Evolutionary conservation across 2,329 filamentous ascomycete species (phyloP), one percentile per base, ranked within the genome.

Genomic region (Colletotrichum spinosum): DNA sequence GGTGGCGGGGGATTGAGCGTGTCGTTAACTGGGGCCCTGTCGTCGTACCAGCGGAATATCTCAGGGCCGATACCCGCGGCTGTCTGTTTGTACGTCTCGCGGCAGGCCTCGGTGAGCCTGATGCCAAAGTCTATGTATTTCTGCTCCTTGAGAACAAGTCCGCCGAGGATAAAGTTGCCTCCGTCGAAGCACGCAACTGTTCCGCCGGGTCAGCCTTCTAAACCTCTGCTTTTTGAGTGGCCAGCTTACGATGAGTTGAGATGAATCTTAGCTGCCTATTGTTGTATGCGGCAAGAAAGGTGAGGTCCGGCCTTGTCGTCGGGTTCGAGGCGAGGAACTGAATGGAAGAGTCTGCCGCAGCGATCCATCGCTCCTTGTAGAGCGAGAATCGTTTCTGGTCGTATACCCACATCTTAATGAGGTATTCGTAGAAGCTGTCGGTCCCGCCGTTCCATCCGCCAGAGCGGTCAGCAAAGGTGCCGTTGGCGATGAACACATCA

Each of bases 391-490:
- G 83, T 6, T 75, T 70, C 0, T 87, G 83, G 73, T 95, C 90
- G 75, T 97, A 97, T 59, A 95, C 77, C 72, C 90, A 97, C 92
- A 96, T 95, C 81, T 97, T 97, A 76, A 97, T 90, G 38, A 97
- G 85, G 72, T 97, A 97, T 78, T 97, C 93, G 79, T 97, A 97
- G 79, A 90, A 97, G 48, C 89, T 92, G 76, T 97, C 93, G 37
- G 86, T 86, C 7, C 91, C 90, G 55, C 90, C 92, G 44, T 87
- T 86, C 93, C 93, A 97, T 49, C 92, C 91, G 55, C 94, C 93
- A 2, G 70, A 72, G 33, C 84, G 84, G 72, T 95, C 87, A 12
- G 85, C 70, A 70, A 97, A 95, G 8, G 81, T 71, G 17, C 93
- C 93, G 4, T 86, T 88, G 2, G 79, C 73, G 67, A 93, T 84